Evolutionary conservation across 2,329 filamentous ascomycete genomes (phyloP).

Genomic region (Fusarium caatingaense): DNA sequence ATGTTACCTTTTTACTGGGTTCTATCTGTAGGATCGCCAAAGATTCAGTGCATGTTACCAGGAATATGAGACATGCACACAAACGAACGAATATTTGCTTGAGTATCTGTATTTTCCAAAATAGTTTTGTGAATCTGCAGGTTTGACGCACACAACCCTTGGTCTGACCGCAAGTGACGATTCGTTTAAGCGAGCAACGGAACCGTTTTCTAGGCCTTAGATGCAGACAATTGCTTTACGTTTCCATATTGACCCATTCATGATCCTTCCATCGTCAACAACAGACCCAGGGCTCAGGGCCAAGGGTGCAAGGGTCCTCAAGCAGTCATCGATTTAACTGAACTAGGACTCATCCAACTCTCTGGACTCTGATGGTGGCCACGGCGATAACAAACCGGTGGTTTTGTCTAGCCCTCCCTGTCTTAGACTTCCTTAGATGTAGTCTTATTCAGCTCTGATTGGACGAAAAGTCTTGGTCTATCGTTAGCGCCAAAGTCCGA

Average conservation of each 20-base stretch:
- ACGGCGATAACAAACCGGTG: slow-evolving; percentile 52
- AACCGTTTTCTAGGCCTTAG: slow-evolving; percentile 28
- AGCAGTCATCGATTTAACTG: slow-evolving; percentile 31
- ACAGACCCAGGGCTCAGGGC: slow-evolving; percentile 14
- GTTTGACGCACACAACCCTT: slow-evolving; percentile 32
- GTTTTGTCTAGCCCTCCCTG: slow-evolving; percentile 32
- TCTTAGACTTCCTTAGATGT: slow-evolving; percentile 32
- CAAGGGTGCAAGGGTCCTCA: slow-evolving; percentile 20
- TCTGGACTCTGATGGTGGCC: slow-evolving; percentile 36
- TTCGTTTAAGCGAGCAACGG: slow-evolving; percentile 33
- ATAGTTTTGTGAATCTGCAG: slow-evolving; percentile 4
- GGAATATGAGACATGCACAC: slow-evolving; percentile 1
- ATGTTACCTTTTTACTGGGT: slow-evolving; percentile 11
- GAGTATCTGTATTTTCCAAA: slow-evolving; percentile 6
- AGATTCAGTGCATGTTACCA: not conserved
- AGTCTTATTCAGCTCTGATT: slow-evolving; percentile 19
- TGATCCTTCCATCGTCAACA: not conserved
- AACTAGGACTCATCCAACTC: slow-evolving; percentile 31
- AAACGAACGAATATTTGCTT: not conserved
- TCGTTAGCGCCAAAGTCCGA: slow-evolving; percentile 34
- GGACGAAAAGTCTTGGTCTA: slow-evolving; percentile 22
- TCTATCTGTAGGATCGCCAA: slow-evolving; percentile 10
- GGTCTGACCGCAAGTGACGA: slow-evolving; percentile 30
- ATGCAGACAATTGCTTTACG: slow-evolving; percentile 6
- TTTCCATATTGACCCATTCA: slow-evolving; percentile 10